A percentile compares a stretch with the other conserved stretches of the same genome.
Conservation (phyloP, 495 filamentous ascomycete genomes). For the Geopyxis carbonaria region DNA sequence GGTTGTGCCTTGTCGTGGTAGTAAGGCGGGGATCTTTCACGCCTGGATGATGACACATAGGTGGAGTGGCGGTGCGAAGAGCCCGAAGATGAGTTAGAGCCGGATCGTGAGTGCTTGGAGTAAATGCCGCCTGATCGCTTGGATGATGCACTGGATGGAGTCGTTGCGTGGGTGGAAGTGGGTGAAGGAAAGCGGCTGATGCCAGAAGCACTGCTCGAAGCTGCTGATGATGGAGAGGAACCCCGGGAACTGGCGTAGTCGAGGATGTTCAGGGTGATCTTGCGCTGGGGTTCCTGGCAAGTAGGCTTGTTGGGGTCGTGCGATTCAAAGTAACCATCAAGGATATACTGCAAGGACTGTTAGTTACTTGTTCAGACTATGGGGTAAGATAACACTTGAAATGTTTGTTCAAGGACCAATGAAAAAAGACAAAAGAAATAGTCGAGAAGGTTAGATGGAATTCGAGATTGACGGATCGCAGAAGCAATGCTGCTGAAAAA, state of each 20-base stretch:
- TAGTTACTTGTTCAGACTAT: too few species aligned
- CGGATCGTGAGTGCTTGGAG: slow-evolving; percentile 5
- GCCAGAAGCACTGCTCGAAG: slow-evolving; percentile 32
- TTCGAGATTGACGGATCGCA: too few species aligned
- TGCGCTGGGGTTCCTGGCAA: slow-evolving; percentile 90
- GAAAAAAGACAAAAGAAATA: slow-evolving; percentile 7
- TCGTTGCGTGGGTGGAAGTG: slow-evolving; percentile 9
- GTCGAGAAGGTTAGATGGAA: too few species aligned
- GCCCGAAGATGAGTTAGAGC: slow-evolving; percentile 25
- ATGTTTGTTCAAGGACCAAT: too few species aligned
- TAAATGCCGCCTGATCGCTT: slow-evolving; percentile 23
- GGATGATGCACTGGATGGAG: slow-evolving; percentile 7
- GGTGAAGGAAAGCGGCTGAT: slow-evolving; percentile 31
- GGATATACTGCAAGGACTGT: slow-evolving; percentile 73
- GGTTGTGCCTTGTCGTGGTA: slow-evolving; percentile 27
- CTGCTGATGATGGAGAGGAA: slow-evolving; percentile 32
- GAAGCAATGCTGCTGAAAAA: too few species aligned
- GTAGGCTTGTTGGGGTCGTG: slow-evolving; percentile 84
- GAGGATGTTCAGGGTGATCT: slow-evolving; percentile 74
- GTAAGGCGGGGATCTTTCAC: slow-evolving; percentile 24
- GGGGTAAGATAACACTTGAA: too few species aligned
- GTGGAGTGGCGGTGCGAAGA: slow-evolving; percentile 8
- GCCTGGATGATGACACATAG: too few species aligned
- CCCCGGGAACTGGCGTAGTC: slow-evolving; percentile 28
- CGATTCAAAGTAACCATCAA: slow-evolving; percentile 96